Evolutionary conservation across 768 basidiomycete genomes (phyloP), one percentile per base, ranked within the genome.

Genomic region (Hygrophorus pudorinus): DNA sequence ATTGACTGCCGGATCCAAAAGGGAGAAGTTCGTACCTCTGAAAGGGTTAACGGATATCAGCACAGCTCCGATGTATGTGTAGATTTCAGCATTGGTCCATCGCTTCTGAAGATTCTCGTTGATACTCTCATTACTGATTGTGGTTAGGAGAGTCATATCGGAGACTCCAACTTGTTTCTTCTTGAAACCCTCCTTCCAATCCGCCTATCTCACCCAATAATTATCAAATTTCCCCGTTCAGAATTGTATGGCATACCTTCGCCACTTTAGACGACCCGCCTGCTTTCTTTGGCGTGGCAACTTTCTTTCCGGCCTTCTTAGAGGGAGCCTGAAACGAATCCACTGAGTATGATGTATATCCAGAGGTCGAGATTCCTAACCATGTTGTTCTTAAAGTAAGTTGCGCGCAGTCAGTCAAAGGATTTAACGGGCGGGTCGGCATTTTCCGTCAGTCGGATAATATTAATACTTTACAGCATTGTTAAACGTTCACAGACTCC

Each of bases 141-240:
- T 94, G 17, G 88, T 86, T 46, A 99, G 69, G 49, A 99, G 69
- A 7, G 96, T 99, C 96, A 99, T 99, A 72, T 99, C 96, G 34
- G 89, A 81, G 46, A 99, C 94, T 44, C 96, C 96, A 49, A 93
- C 84, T 65, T 89, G 85, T 68, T 97, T 97, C 81, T 97, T 99
- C 82, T 96, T 96, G 75, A 99, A 99, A 4, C 93, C 92, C 58
- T 98, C 94, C 65, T 94, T 94, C 94, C 94, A 99, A 61, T 98
- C 94, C 39, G 94, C 94, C 93, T 98, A 51, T 27, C 32, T 27
- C n/a, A 27, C 34, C 21, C 20, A 33, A 36, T 28, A 21, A 33
- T n/a, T 28, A 17, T 38, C 24, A 24, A 24, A 24, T 7, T 24
- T 27, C 30, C 16, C 17, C 27, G 31, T n/a, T 27, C 38, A n/a